Evolutionary conservation across 495 filamentous ascomycete species (phyloP), one percentile per base, ranked within the genome.

Genomic region (Elasticomyces elasticus): DNA sequence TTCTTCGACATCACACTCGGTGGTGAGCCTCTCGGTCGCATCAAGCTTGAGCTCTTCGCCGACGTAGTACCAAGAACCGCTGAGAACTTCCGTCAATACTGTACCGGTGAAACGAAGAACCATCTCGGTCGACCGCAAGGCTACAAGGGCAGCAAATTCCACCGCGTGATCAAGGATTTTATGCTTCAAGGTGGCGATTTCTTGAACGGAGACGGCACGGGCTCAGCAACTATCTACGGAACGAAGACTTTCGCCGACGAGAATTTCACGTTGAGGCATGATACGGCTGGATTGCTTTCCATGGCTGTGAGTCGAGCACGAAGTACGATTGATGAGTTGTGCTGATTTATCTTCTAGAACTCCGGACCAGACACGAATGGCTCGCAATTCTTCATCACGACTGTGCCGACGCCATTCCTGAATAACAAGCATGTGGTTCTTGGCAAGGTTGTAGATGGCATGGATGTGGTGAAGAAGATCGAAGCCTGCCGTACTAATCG

Each of bases 111-210:
- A 71, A 83, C 75, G 45, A 96, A 90, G 72, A 86, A 85, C 62
- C 63, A 75, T 41, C 77, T 82, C 27, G 89, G 89, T n/a, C 74
- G 81, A 50, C 87, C 89, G 6, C 82, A 92, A 62, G 92, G 92
- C 27, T 98, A 95, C 72, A 97, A 96, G 67, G 86, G 87, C 24
- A 80, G 79, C 73, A 95, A 89, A 63, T 96, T 98, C 62, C 92
- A 98, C 67, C 81, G 94, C 55, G 85, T 97, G 51, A 95, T 97
- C 72, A 88, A 86, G 71, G 85, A 89, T 60, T 97, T 97, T 69
- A 96, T 98, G 90, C 77, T 86, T 59, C 94, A 97, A 72, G 94
- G 94, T 30, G 92, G 94, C 47, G 94, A 98, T 69, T 97, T 98
- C 71, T 68, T 96, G 52, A 86, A 95, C 65, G 89, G 91, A 37